These are phyloP conservation scores for Ophiostoma triangulosporum DNA, from an alignment of 2,329 filamentous ascomycete genomes.

Conservation along the genomic window DNA sequence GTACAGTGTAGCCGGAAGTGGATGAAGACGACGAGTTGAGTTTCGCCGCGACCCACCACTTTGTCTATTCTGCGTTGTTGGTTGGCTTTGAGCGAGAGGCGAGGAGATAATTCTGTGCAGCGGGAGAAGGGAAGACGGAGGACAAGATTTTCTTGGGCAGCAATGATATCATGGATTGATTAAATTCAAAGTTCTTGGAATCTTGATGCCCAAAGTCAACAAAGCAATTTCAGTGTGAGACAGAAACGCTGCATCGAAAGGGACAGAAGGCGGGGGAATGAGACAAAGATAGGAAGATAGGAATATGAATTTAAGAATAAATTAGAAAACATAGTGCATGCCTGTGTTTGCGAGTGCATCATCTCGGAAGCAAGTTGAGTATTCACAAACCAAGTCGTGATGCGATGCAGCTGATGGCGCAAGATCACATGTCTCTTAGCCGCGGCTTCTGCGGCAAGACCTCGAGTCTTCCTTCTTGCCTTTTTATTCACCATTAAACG, in stretches of 20 bases:
- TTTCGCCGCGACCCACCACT: conserved; percentile 6
- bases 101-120: too few species aligned
- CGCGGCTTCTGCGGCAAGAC: too few species aligned
- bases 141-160: conserved; percentile 14
- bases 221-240: not conserved
- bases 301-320: not conserved
- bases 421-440: too few species aligned
- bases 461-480: too few species aligned
- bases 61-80: too few species aligned
- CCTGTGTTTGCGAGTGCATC: not conserved
- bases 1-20: conserved; percentile 3
- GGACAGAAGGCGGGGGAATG: not conserved
- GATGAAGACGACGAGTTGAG: conserved; percentile 5
- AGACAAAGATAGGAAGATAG: not conserved
- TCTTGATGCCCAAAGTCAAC: not conserved
- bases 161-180: too few species aligned
- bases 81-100: too few species aligned
- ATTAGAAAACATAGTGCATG: not conserved
- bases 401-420: not conserved
- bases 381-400: not conserved
- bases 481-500: too few species aligned
- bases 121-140: too few species aligned
- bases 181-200: too few species aligned
- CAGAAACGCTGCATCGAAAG: not conserved
- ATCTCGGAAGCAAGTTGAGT: too few species aligned